Evolutionary conservation across 192 early-diverging fungal genomes (phyloP), one percentile per base, ranked within the genome.

Genomic region (Coemansia sp.): DNA sequence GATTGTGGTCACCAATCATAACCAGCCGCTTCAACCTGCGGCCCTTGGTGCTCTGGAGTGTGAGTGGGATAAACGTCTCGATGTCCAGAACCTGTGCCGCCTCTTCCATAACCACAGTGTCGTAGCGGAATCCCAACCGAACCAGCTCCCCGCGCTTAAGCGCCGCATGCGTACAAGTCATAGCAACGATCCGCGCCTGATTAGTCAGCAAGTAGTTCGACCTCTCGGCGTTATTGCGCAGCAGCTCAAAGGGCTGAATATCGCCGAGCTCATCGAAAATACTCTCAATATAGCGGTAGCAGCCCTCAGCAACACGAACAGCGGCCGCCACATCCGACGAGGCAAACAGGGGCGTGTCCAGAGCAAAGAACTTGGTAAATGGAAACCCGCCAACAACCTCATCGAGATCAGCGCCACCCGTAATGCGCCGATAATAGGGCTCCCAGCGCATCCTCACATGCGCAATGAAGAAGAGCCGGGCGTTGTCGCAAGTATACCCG

Each of bases 161-260:
- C 6, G 96, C 93, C 12, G 95, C 95, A 68, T 99, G 93, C 0
- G 95, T 98, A 76, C 94, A 96, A 0, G 98, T 99, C 91, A 99
- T 92, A 23, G 95, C 96, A 59, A 98, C 91, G 21, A 99, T 94
- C 61, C 91, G 89, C 37, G 98, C 96, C 76, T 98, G 95, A 61
- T 94, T 97, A 10, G 95, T 91, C 52, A 99, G 79, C 53, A 99
- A 66, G 72, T 98, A 99, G 70, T 95, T 92, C 28, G 91, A 85
- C 26, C 96, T 86, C 47, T 97, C 95, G 48, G 78, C 76, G 48
- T 85, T 78, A 11, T 86, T 89, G 13, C 91, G 77, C 57, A 99
- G 76, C 35, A 99, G 79, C 78, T 99, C 98, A 71, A 99, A 98
- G 3, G 96, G 90, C 61, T 93, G 89, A 28, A 99, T 88, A 42